Percentiles rank a stretch among this genome's conserved stretches.
These are phyloP conservation scores for Chlamydomonas sp. DNA, from an alignment of 139 green algal species.

Conservation along the genomic window DNA sequence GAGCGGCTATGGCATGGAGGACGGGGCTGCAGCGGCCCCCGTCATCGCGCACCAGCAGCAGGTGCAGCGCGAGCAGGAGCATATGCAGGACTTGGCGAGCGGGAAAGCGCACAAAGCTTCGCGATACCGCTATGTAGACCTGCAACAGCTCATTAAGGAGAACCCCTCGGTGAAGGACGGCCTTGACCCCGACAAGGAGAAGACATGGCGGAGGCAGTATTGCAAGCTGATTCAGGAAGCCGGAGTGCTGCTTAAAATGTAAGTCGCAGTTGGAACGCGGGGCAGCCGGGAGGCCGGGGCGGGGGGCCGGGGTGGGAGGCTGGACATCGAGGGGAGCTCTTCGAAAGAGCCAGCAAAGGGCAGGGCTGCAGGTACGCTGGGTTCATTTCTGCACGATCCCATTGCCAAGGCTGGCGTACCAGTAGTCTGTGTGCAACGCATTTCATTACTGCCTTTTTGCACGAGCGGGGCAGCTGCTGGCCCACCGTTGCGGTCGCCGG, in stretches of 20 bases:
- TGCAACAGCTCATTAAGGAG: slow-evolving; percentile 11
- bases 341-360: too few relatives aligned
- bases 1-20: slow-evolving; percentile 11
- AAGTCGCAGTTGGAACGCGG: neutral
- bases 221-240: slow-evolving; percentile 52
- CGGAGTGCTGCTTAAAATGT: slow-evolving; percentile 54
- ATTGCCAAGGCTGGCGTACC: too few relatives aligned
- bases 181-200: slow-evolving; percentile 45
- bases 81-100: slow-evolving; percentile 19
- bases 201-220: slow-evolving; percentile 43
- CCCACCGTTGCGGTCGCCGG: too few relatives aligned
- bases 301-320: neutral
- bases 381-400: too few relatives aligned
- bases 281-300: neutral
- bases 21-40: neutral
- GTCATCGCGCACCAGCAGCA: slow-evolving; percentile 4
- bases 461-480: too few relatives aligned
- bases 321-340: too few relatives aligned
- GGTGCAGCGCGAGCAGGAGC: slow-evolving; percentile 20
- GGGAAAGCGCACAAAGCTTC: neutral
- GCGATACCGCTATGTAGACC: neutral
- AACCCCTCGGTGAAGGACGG: slow-evolving; percentile 47
- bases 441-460: too few relatives aligned
- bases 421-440: too few relatives aligned
- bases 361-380: too few relatives aligned